These are phyloP conservation scores for Fonsecaea pugnacius DNA, from an alignment of 2,329 filamentous ascomycete species.

Conservation along the genomic window DNA sequence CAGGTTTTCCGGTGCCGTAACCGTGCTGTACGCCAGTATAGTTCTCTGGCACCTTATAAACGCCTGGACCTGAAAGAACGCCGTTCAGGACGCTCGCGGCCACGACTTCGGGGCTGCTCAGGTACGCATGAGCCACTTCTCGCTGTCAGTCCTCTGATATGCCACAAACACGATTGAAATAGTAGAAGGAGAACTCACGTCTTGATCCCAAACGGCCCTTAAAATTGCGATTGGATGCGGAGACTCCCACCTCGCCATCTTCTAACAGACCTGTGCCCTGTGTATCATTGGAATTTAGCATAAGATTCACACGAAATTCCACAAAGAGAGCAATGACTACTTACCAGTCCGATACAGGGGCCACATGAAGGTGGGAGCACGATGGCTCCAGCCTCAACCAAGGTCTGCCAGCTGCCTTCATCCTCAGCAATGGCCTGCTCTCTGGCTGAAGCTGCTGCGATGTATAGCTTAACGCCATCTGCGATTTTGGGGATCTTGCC, in stretches of 20 bases:
- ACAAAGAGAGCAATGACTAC: no score
- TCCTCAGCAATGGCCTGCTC: conserved; percentile 81
- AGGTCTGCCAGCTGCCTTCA: conserved; percentile 80
- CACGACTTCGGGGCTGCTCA: conserved; percentile 87
- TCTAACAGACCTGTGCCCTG: conserved; percentile 75
- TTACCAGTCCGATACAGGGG: conserved; percentile 76
- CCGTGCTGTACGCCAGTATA: conserved; percentile 68
- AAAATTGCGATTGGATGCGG: conserved; percentile 84
- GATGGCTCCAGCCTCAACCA: conserved; percentile 78
- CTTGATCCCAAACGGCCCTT: conserved; percentile 85
- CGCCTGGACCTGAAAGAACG: conserved; percentile 67
- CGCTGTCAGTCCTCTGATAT: no score
- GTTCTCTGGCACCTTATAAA: conserved; percentile 73
- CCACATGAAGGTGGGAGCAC: conserved; percentile 75
- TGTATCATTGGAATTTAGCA: no score
- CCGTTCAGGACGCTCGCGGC: conserved; percentile 78
- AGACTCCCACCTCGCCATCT: conserved; percentile 83
- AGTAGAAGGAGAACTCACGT: no score
- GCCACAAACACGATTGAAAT: no score
- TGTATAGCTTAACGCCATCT: conserved; percentile 79
- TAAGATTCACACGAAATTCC: no score
- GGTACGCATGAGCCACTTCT: conserved; percentile 75
- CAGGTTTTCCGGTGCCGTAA: conserved; percentile 64
- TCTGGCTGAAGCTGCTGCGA: conserved; percentile 78
- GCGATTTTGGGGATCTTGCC: no score